Evolutionary conservation across 345 rosid species (phyloP).

Genomic region (Hevea brasiliensis): DNA sequence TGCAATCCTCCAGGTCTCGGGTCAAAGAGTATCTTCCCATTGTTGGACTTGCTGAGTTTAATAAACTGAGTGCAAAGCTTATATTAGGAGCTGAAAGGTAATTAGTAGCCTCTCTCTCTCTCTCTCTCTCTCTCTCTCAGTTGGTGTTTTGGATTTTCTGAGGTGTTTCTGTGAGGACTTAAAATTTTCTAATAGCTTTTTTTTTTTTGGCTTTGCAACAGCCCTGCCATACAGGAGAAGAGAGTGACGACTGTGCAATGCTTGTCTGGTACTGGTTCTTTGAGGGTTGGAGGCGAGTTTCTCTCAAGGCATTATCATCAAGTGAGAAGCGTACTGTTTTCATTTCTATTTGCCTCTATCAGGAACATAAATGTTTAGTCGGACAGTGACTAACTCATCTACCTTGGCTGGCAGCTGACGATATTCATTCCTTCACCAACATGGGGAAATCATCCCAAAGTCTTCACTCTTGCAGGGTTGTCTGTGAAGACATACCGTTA

Average conservation of each 20-base stretch:
- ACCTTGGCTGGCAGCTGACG: constrained; percentile 46
- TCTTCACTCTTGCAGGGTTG: constrained; percentile 67
- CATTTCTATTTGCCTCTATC: not conserved
- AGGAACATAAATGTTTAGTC: not conserved
- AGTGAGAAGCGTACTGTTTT: constrained; percentile 25
- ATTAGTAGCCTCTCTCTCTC: too few species aligned
- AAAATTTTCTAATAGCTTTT: not conserved
- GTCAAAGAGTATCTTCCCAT: constrained; percentile 34
- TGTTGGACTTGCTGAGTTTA: constrained; percentile 31
- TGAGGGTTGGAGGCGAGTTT: constrained; percentile 97
- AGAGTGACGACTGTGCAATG: constrained; percentile 89
- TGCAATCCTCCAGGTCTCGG: constrained; percentile 20
- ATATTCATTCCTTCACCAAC: constrained; percentile 80
- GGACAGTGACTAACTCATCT: constrained; percentile 2
- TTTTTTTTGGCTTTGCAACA: constrained; percentile 27
- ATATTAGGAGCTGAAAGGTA: constrained; percentile 31
- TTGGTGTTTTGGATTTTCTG: not conserved
- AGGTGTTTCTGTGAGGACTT: not conserved
- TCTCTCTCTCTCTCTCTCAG: not conserved
- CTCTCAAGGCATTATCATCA: constrained; percentile 76
- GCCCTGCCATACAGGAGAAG: constrained; percentile 73
- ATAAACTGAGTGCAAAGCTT: constrained; percentile 30
- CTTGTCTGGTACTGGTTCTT: constrained; percentile 95
- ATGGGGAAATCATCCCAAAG: constrained; percentile 84
- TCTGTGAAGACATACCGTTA: constrained; percentile 73